phyloP scores from a whole-genome alignment of 148 eudicot genomes.

The Cornus kousa region DNA sequence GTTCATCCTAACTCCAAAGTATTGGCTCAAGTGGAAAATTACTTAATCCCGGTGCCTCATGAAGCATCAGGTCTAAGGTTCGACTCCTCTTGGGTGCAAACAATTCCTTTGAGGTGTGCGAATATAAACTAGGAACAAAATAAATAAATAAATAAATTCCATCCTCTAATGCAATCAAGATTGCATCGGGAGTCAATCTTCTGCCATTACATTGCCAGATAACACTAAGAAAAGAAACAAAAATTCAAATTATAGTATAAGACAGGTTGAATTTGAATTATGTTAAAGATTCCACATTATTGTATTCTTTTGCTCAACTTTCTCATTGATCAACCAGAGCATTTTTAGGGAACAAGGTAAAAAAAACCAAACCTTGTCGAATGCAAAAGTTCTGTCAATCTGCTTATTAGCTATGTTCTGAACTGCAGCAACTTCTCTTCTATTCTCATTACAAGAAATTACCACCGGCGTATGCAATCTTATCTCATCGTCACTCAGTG shows the following conservation, averaged over 20 bases:
- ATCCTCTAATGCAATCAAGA: not conserved
- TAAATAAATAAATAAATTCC: no score
- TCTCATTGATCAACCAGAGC: not conserved
- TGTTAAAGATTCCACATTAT: not conserved
- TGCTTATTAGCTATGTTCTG: conserved; percentile 96
- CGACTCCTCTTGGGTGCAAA: no score
- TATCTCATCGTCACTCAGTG: conserved; percentile 79
- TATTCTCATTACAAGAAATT: conserved; percentile 76
- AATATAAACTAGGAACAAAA: no score
- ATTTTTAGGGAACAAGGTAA: not conserved
- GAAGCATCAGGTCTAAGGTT: no score
- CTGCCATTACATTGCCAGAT: not conserved
- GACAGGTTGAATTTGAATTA: not conserved
- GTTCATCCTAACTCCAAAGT: no score
- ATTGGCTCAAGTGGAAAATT: no score
- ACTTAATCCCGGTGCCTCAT: no score
- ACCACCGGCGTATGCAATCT: conserved; percentile 76
- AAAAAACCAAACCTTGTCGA: conserved; percentile 67
- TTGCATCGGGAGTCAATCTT: not conserved
- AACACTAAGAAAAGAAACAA: not conserved
- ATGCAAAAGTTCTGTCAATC: conserved; percentile 85
- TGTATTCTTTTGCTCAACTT: not conserved
- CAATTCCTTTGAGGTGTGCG: no score
- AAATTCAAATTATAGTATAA: no score
- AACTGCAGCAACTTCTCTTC: conserved; percentile 85